These are phyloP conservation scores for Gastrolobium bilobum DNA, from an alignment of 306 rosid species.

Conservation along the genomic window DNA sequence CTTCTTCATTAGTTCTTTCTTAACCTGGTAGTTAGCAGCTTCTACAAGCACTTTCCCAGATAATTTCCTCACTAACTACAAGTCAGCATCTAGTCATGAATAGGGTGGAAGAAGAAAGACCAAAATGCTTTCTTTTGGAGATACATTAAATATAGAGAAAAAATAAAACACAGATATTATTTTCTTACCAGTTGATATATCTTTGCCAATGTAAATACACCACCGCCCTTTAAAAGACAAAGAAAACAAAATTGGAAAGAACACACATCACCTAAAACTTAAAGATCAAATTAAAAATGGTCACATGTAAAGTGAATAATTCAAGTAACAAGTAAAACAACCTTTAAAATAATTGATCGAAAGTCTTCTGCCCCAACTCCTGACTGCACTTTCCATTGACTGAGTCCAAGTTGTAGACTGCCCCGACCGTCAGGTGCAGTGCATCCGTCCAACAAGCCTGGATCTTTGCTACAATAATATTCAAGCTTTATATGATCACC, in stretches of 20 bases:
- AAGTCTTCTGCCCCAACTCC: constrained; percentile 72
- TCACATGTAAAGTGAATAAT: constrained; percentile 7
- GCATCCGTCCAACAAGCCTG: constrained; percentile 48
- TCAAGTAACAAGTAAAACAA: constrained; percentile 36
- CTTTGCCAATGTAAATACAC: constrained; percentile 76
- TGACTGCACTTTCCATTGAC: constrained; percentile 77
- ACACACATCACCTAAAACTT: constrained; percentile 32
- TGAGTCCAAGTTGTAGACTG: constrained; percentile 77
- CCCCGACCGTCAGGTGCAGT: constrained; percentile 56
- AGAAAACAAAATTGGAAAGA: constrained; percentile 36
- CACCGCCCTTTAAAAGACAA: constrained; percentile 73
- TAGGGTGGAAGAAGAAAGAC: background rate
- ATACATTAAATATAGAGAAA: constrained; percentile 9
- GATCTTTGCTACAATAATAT: constrained; percentile 67
- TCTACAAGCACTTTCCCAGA: constrained; percentile 83
- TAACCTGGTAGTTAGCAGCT: constrained; percentile 93
- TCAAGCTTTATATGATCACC: constrained; percentile 46
- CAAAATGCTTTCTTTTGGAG: constrained; percentile 28
- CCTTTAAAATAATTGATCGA: constrained; percentile 79
- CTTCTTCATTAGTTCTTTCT: constrained; percentile 84
- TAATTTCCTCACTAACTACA: constrained; percentile 75
- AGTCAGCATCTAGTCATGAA: constrained; percentile 48
- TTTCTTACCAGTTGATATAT: constrained; percentile 80
- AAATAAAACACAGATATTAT: constrained; percentile 35
- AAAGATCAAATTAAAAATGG: constrained; percentile 20